Conservation (phyloP, 2,329 filamentous ascomycete genomes). For the Teratosphaeria pseudoeucalypti region DNA sequence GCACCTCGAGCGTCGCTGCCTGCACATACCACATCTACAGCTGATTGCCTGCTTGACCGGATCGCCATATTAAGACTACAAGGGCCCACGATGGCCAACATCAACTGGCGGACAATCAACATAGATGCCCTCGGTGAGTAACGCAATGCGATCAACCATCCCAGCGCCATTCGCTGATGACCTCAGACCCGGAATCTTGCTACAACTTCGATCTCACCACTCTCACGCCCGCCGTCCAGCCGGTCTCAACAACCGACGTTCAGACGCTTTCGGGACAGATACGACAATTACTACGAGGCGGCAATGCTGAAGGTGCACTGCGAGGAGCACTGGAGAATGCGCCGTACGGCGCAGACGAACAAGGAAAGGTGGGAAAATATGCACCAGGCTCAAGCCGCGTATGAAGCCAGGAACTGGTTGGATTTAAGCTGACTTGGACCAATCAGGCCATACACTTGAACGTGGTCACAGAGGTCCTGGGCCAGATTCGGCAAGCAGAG, state of each 20-base stretch:
- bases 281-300: constrained; percentile 74
- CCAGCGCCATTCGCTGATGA: neutral
- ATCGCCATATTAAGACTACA: neutral
- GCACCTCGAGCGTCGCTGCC: neutral
- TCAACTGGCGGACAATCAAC: constrained; percentile 81
- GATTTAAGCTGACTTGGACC: neutral
- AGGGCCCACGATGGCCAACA: constrained; percentile 30
- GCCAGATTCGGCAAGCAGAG: constrained; percentile 91
- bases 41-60: neutral
- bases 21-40: neutral
- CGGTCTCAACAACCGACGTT: constrained; percentile 66
- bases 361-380: constrained; percentile 37
- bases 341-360: constrained; percentile 53
- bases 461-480: constrained; percentile 83
- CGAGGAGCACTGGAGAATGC: constrained; percentile 75
- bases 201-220: constrained; percentile 84
- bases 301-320: constrained; percentile 78
- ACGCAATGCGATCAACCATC: neutral
- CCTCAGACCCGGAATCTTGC: constrained; percentile 71
- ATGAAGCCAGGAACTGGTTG: neutral
- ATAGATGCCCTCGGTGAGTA: constrained; percentile 60
- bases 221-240: constrained; percentile 64
- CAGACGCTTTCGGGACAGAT: constrained; percentile 71
- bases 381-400: neutral
- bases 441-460: constrained; percentile 71